Conservation (phyloP, 345 rosid species). For the Clarkia xantiana region DNA sequence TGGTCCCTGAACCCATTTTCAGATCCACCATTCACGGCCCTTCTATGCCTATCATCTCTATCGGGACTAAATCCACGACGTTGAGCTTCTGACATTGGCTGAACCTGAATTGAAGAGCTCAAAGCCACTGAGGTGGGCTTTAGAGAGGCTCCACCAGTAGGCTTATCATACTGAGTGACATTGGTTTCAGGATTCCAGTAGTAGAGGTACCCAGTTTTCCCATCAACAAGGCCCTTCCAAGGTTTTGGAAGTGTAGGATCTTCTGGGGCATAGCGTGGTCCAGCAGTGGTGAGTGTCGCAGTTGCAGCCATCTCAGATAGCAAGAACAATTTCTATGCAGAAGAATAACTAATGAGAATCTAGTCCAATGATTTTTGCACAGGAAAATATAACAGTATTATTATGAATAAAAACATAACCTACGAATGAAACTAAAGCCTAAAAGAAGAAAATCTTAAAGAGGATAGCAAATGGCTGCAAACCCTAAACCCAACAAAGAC, state of each 20-base stretch:
- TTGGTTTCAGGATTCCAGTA: constrained; percentile 97
- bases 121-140: constrained; percentile 26
- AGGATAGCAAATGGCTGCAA: neutral
- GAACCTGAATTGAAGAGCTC: constrained; percentile 52
- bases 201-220: constrained; percentile 77
- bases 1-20: constrained; percentile 25
- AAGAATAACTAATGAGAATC: neutral
- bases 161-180: constrained; percentile 87
- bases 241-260: constrained; percentile 94
- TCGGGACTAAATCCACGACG: constrained; percentile 26
- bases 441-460: no score
- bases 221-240: constrained; percentile 94
- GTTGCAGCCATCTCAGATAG: constrained; percentile 47
- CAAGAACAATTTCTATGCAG: constrained; percentile 2
- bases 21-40: constrained; percentile 25
- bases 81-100: constrained; percentile 30
- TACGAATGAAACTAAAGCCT: no score
- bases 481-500: neutral
- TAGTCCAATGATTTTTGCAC: no score
- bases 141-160: constrained; percentile 15
- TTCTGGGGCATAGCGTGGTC: constrained; percentile 73
- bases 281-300: constrained; percentile 34
- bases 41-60: constrained; percentile 33
- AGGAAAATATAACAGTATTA: no score
- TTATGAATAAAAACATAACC: no score